Base-by-base conservation (phyloP, 345 rosid species). In the Triadica sebifera region DNA sequence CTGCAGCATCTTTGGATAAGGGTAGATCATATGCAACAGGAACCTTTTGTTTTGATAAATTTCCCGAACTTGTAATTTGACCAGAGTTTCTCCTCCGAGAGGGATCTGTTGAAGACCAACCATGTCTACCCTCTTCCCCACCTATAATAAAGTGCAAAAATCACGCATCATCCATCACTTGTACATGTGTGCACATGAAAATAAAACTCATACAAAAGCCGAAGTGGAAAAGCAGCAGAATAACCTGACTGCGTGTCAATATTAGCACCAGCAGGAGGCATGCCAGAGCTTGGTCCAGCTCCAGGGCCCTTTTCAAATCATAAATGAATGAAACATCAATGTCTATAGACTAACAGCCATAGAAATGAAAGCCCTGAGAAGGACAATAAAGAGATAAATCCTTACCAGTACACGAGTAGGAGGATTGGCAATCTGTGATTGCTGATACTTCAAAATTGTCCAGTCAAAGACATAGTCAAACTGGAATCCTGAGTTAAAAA, bases 361-460 rank as follows among this genome's bases (percentile, higher is more conserved):
- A 49, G 22, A 29, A n/a, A 16, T 41, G 8, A 11, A 45, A 65
- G 63, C 51, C 73, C 71, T n/a, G n/a, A n/a, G 43, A 16, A 56
- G 29, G 6, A 73, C 49, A 76, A 70, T 43, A 53, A 50, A 17
- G 43, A 67, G 24, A 38, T 29, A 52, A 65, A 55, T 22, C 49
- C 90, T 84, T 84, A 92, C 96, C 66, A 65, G 67, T 50, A 86
- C 77, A 75, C 91, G 93, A 43, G 94, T 29, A 41, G 91, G 83
- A 51, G 98, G 96, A 70, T 87, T 81, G 51, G 92, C 70, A 75
- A 87, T 82, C 77, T 88, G 96, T 69, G 94, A 86, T 71, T 90
- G 93, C 84, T 92, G 96, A 85, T 87, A 91, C 79, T 93, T 91
- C 88, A 93, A 81, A 77, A 93, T 91, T 38, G 97, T 91, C 98